phyloP scores from a whole-genome alignment of 192 early-diverging fungal species.

The Backusella australiensis region DNA sequence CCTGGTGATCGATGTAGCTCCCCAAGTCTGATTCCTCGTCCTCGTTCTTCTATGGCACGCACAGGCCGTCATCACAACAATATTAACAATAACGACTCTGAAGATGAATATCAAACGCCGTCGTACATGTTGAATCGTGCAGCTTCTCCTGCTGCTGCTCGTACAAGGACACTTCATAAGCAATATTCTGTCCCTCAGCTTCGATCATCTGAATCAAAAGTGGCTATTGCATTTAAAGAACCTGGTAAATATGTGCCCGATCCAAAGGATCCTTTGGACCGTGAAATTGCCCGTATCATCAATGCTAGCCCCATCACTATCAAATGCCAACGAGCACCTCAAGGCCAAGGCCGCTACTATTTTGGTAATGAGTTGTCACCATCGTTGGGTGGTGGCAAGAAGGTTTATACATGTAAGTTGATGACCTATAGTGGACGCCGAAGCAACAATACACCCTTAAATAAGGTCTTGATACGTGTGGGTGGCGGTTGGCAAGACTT shows the following conservation, averaged over 20 bases:
- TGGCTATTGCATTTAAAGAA: conserved; percentile 31
- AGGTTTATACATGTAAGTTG: conserved; percentile 44
- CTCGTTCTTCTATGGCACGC: conserved; percentile 12
- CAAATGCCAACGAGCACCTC: conserved; percentile 38
- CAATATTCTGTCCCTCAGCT: conserved; percentile 24
- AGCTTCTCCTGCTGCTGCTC: background rate
- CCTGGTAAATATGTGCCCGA: conserved; percentile 37
- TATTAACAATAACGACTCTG: background rate
- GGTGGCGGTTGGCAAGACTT: conserved; percentile 65
- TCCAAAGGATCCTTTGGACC: conserved; percentile 48
- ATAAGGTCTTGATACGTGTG: conserved; percentile 57
- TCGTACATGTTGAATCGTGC: background rate
- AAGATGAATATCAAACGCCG: conserved; percentile 5
- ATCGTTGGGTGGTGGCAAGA: conserved; percentile 40
- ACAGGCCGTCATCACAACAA: background rate
- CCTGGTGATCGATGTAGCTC: conserved; percentile 14
- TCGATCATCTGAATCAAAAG: background rate
- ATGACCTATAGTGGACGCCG: conserved; percentile 36
- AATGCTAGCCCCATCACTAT: conserved; percentile 52
- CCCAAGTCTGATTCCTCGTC: conserved; percentile 15
- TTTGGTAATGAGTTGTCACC: conserved; percentile 49
- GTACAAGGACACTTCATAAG: conserved; percentile 2
- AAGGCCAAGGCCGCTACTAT: conserved; percentile 40
- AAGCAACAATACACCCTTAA: conserved; percentile 21
- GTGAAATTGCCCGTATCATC: conserved; percentile 50